Evolutionary conservation across 306 rosid genomes (phyloP).

Genomic region (barrel medic (Medicago truncatula)): DNA sequence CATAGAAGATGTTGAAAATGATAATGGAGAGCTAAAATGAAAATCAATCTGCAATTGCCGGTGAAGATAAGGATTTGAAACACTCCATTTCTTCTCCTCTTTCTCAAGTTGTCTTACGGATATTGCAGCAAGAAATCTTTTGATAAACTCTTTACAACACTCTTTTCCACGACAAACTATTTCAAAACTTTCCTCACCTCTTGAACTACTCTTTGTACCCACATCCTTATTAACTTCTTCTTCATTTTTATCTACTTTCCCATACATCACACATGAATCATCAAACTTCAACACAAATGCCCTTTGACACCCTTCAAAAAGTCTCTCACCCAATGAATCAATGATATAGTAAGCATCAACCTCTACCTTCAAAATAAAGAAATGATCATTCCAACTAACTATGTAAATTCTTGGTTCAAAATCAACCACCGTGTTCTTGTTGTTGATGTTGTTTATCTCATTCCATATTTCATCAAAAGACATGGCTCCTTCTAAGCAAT

Average conservation of each 20-base stretch:
- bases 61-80: slow-evolving; percentile 47
- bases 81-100: slow-evolving; percentile 48
- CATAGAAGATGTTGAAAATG: slow-evolving; percentile 36
- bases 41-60: slow-evolving; percentile 75
- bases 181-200: slow-evolving; percentile 26
- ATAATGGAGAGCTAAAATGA: slow-evolving; percentile 53
- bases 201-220: not conserved
- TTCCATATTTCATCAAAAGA: slow-evolving; percentile 78
- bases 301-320: slow-evolving; percentile 67
- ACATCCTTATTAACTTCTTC: not conserved
- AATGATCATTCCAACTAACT: slow-evolving; percentile 92
- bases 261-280: slow-evolving; percentile 56
- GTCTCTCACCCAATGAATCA: slow-evolving; percentile 76
- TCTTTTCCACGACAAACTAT: slow-evolving; percentile 68
- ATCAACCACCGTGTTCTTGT: slow-evolving; percentile 14
- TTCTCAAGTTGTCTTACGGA: slow-evolving; percentile 60
- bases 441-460: slow-evolving; percentile 42
- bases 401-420: slow-evolving; percentile 61
- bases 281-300: slow-evolving; percentile 75
- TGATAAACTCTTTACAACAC: slow-evolving; percentile 79
- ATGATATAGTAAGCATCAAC: slow-evolving; percentile 67
- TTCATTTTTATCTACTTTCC: slow-evolving; percentile 31
- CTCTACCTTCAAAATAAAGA: slow-evolving; percentile 75
- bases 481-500: slow-evolving; percentile 70
- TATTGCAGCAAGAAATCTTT: slow-evolving; percentile 71